phyloP scores from a whole-genome alignment of 306 rosid genomes.

The Gillenia trifoliata region DNA sequence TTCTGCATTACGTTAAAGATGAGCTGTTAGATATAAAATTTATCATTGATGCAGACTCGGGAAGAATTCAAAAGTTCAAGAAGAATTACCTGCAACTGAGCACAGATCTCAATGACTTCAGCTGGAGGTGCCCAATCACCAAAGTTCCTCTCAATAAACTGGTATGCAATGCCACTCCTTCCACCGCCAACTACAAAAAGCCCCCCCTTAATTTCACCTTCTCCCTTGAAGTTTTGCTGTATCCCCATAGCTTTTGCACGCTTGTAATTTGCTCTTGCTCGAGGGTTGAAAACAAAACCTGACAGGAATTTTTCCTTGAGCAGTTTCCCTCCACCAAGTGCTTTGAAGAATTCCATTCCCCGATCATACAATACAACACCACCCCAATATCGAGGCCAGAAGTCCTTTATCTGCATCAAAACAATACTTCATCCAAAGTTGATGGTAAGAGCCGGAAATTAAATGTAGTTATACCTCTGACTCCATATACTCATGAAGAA shows the following conservation, averaged over 20 bases:
- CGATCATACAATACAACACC: slow-evolving; percentile 64
- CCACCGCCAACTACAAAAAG: slow-evolving; percentile 65
- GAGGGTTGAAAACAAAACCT: slow-evolving; percentile 72
- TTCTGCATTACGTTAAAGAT: slow-evolving; percentile 48
- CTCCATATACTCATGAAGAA: slow-evolving; percentile 75
- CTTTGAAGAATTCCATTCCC: slow-evolving; percentile 58
- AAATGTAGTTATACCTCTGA: slow-evolving; percentile 53
- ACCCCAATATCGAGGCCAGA: slow-evolving; percentile 97
- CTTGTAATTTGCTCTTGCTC: slow-evolving; percentile 72
- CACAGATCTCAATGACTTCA: slow-evolving; percentile 76
- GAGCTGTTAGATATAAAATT: slow-evolving; percentile 14
- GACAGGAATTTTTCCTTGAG: slow-evolving; percentile 72
- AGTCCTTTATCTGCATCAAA: slow-evolving; percentile 56
- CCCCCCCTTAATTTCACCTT: slow-evolving; percentile 95
- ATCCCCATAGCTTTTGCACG: slow-evolving; percentile 69
- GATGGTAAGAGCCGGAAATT: slow-evolving; percentile 18
- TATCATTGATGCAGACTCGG: neutral
- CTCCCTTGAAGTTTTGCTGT: slow-evolving; percentile 65
- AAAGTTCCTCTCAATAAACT: slow-evolving; percentile 85
- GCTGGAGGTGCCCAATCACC: slow-evolving; percentile 91
- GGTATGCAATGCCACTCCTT: slow-evolving; percentile 75
- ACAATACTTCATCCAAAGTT: slow-evolving; percentile 16
- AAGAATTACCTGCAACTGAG: slow-evolving; percentile 55
- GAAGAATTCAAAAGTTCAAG: neutral
- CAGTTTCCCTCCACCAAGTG: slow-evolving; percentile 86